Evolutionary conservation across 1,139 yeast genomes (phyloP), one percentile per base, ranked within the genome.

Genomic region (Sugiyamaella japonica): DNA sequence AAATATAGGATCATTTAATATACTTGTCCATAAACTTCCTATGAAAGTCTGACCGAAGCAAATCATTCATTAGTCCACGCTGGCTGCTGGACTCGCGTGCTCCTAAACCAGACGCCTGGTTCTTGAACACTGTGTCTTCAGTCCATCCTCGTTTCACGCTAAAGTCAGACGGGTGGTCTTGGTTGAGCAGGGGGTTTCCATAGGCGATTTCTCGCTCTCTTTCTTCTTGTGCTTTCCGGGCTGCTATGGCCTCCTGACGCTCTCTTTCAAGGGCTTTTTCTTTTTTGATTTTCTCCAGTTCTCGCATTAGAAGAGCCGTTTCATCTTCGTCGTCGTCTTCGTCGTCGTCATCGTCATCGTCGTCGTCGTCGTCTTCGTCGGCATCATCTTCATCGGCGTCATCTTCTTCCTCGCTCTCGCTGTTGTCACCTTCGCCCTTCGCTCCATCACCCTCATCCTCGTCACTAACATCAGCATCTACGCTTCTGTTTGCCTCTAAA

Each of bases 41-140:
- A 67, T 90, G 96, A 61, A 80, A 82, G 20, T 85, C 85, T 4
- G 93, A 85, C 52, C 83, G 75, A 20, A 86, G 68, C 57, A 88
- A 74, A 63, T 88, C 88, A 58, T 86, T 87, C 17, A 86, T 78
- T 63, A 78, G 84, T n/a, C 69, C 71, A 23, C 68, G 65, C 31
- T 61, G 50, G 39, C 60, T 58, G 37, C 56, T 64, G 32, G 61
- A 49, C 40, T 61, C 58, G 37, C 56, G 57, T 23, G 64, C 60
- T 36, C 66, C 62, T n/a, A 60, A 59, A 12, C 58, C 57, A 28
- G 65, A 60, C 34, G 73, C 72, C 45, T 74, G 72, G 50, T 74
- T 73, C 57, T 73, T 75, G 65, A 78, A 78, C 10, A 77, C 73
- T 2, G 84, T 76, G 36, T 77, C 78, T 10, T 74, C 78, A 62